phyloP scores from a whole-genome alignment of 768 basidiomycete genomes.

The Tephrocybe sp. region DNA sequence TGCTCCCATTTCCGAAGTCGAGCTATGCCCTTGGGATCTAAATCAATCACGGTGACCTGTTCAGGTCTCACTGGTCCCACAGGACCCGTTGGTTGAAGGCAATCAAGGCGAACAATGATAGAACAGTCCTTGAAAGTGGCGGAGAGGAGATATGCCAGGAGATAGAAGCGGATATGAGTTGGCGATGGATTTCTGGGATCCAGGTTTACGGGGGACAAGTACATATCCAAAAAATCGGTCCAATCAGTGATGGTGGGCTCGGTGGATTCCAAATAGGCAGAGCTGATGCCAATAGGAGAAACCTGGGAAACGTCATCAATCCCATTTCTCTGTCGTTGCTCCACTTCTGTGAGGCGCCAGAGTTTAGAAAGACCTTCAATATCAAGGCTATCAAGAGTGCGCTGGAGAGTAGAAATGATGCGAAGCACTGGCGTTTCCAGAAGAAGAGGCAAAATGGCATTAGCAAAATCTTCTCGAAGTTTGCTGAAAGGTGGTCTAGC shows the following conservation, averaged over 20 bases:
- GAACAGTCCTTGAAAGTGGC: constrained; percentile 98
- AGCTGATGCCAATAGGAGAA: constrained; percentile 32
- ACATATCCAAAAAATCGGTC: constrained; percentile 57
- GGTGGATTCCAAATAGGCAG: constrained; percentile 25
- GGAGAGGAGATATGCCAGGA: constrained; percentile 79
- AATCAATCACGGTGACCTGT: constrained; percentile 72
- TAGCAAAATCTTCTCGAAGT: constrained; percentile 51
- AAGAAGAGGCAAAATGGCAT: constrained; percentile 46
- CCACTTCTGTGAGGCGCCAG: constrained; percentile 31
- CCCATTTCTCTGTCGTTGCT: constrained; percentile 8
- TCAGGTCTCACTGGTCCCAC: constrained; percentile 19
- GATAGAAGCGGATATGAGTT: constrained; percentile 54
- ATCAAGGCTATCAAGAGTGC: constrained; percentile 76
- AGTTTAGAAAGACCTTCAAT: constrained; percentile 73
- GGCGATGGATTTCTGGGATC: constrained; percentile 38
- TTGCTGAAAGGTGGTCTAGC: constrained; percentile 17
- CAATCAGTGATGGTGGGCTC: constrained; percentile 68
- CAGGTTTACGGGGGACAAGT: constrained; percentile 34
- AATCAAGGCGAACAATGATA: constrained; percentile 35
- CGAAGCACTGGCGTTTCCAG: constrained; percentile 49
- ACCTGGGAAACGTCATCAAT: constrained; percentile 14
- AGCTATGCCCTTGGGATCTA: constrained; percentile 74
- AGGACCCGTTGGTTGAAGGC: constrained; percentile 21
- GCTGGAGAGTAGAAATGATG: constrained; percentile 61
- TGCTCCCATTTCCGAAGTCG: constrained; percentile 69